A percentile compares a stretch with the other conserved stretches of the same genome.
phyloP scores from a whole-genome alignment of 2,329 filamentous ascomycete species.

The Phialocephala sp. region DNA sequence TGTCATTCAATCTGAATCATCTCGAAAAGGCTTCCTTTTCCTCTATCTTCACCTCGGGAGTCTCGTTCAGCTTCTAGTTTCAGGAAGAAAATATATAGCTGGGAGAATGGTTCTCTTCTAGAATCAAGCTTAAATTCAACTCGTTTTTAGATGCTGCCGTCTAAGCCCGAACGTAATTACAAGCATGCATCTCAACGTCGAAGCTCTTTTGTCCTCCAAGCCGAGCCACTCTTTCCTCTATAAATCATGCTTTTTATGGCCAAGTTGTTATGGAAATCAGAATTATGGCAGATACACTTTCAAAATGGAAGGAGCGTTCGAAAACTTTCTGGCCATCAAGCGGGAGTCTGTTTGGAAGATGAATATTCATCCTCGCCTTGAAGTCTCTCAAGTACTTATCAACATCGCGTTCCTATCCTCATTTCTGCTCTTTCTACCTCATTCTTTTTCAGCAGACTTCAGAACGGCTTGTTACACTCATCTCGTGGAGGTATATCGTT shows the following conservation, averaged over 20 bases:
- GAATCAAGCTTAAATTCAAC: background rate
- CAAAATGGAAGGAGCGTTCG: background rate
- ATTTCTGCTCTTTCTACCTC: background rate
- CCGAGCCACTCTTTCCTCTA: background rate
- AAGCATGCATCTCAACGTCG: background rate
- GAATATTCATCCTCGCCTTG: background rate
- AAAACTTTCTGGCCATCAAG: too few species aligned
- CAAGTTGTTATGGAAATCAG: background rate
- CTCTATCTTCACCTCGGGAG: background rate
- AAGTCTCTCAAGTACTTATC: background rate
- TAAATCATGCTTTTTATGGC: background rate
- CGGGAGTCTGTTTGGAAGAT: background rate
- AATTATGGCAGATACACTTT: background rate
- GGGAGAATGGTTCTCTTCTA: background rate
- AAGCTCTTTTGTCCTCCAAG: background rate
- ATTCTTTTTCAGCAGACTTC: background rate
- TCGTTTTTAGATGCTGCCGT: background rate
- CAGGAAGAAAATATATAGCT: background rate
- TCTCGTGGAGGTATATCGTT: background rate
- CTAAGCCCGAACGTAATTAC: background rate
- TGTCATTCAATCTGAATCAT: background rate
- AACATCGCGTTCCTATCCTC: background rate
- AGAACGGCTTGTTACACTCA: background rate
- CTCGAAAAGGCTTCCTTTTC: background rate
- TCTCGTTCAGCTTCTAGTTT: background rate